A percentile compares a stretch with the other conserved stretches of the same genome.
Conservation (phyloP, 345 rosid genomes). For the Gossypium rotundifolium region DNA sequence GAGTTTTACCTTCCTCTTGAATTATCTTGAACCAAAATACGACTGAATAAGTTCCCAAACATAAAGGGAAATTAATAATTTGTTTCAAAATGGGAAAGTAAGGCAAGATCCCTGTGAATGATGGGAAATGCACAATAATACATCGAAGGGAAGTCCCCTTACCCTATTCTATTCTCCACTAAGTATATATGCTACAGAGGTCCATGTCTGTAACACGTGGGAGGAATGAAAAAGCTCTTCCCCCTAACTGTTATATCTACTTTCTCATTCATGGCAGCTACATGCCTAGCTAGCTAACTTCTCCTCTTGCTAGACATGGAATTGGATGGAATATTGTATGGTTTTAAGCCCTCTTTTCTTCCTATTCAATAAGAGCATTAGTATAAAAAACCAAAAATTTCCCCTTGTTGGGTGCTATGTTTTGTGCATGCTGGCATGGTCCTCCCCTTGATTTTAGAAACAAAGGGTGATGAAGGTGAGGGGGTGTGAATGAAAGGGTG, state of each 20-base stretch:
- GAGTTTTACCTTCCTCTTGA: fast-evolving
- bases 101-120: slow-evolving; percentile 26
- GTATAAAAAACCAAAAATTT: not conserved
- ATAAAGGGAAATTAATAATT: not conserved
- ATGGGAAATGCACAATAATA: not conserved
- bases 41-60: too few species aligned
- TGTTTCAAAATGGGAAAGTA: not conserved
- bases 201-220: slow-evolving; percentile 24
- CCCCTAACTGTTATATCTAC: not conserved
- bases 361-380: not conserved
- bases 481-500: not conserved
- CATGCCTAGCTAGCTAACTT: not conserved
- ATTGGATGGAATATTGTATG: not conserved
- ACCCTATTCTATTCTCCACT: not conserved
- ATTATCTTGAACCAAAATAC: too few species aligned
- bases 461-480: slow-evolving; percentile 1
- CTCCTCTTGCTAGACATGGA: not conserved
- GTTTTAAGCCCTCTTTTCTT: not conserved
- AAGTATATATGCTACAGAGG: too few species aligned
- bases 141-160: not conserved
- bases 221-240: slow-evolving; percentile 30
- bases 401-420: not conserved
- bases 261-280: not conserved
- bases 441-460: not conserved
- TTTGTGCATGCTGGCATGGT: not conserved